Evolutionary conservation across 2,329 filamentous ascomycete species (phyloP).

Genomic region (Gliomastix tumulicola): DNA sequence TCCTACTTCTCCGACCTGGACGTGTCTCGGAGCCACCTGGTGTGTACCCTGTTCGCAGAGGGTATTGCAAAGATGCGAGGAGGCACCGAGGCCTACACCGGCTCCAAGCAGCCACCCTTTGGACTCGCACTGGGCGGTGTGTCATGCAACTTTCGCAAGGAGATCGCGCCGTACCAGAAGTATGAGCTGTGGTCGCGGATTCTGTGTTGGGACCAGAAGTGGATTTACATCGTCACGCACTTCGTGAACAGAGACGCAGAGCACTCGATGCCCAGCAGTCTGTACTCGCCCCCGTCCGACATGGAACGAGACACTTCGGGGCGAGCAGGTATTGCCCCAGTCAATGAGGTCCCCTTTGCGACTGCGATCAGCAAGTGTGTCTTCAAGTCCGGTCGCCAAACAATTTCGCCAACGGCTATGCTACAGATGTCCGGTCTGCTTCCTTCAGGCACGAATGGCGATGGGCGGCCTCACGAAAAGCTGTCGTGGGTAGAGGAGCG

Average conservation of each 20-base stretch:
- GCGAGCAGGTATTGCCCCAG: slow-evolving; percentile 60
- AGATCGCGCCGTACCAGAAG: slow-evolving; percentile 61
- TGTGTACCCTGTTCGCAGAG: slow-evolving; percentile 33
- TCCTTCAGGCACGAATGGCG: slow-evolving; percentile 32
- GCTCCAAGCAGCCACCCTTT: slow-evolving; percentile 33
- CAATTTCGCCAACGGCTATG: slow-evolving; percentile 73
- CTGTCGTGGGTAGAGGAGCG: background rate
- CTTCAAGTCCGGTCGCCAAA: slow-evolving; percentile 73
- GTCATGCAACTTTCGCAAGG: slow-evolving; percentile 64
- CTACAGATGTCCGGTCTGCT: slow-evolving; percentile 66
- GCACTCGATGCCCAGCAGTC: slow-evolving; percentile 25
- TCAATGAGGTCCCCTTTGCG: too few species aligned
- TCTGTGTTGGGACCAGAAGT: slow-evolving; percentile 75
- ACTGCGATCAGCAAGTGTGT: slow-evolving; percentile 74
- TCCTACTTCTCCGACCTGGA: slow-evolving; percentile 87
- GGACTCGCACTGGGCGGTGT: slow-evolving; percentile 66
- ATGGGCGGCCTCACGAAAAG: background rate
- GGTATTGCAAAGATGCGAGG: background rate
- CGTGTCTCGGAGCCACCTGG: slow-evolving; percentile 72
- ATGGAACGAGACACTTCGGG: slow-evolving; percentile 27
- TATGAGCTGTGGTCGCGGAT: slow-evolving; percentile 71
- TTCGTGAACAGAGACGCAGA: slow-evolving; percentile 59
- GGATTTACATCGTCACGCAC: slow-evolving; percentile 70
- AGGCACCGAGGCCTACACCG: background rate
- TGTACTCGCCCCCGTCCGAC: background rate